These are phyloP conservation scores for Pseudozyma sp. DNA, from an alignment of 1,284 basidiomycete genomes.

Conservation along the genomic window DNA sequence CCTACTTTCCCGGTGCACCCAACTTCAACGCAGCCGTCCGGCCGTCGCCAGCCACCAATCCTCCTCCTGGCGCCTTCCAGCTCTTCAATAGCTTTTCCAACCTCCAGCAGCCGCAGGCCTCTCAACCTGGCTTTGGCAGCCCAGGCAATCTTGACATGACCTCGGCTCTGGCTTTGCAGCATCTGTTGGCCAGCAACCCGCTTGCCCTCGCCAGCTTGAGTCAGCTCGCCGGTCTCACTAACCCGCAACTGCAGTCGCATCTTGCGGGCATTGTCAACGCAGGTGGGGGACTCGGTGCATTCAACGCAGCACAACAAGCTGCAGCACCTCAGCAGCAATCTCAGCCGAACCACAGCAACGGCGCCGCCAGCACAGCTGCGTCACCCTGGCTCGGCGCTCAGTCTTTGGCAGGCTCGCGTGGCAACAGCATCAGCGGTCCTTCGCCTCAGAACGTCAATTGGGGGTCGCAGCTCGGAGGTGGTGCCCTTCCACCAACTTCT, in stretches of 20 bases:
- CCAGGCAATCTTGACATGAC: constrained; percentile 58
- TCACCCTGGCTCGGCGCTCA: constrained; percentile 39
- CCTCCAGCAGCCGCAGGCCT: constrained; percentile 20
- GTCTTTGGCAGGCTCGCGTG: constrained; percentile 23
- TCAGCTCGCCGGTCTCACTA: constrained; percentile 49
- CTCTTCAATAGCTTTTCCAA: constrained; percentile 39
- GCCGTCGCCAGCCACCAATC: constrained; percentile 32
- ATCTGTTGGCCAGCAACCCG: constrained; percentile 63
- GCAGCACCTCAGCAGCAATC: constrained; percentile 27
- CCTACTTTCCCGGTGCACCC: constrained; percentile 37
- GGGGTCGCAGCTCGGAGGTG: constrained; percentile 12
- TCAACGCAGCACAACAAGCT: constrained; percentile 21
- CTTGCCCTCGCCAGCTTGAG: constrained; percentile 53
- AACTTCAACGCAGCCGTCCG: constrained; percentile 27
- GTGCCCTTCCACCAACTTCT: constrained; percentile 9
- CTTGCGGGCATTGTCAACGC: constrained; percentile 44
- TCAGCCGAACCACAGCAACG: constrained; percentile 29
- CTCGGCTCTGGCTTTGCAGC: constrained; percentile 66
- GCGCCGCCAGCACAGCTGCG: constrained; percentile 3
- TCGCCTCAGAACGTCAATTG: constrained; percentile 31
- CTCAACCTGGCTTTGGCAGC: constrained; percentile 26
- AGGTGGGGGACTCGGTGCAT: constrained; percentile 20
- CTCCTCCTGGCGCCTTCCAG: constrained; percentile 26
- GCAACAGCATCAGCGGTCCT: constrained; percentile 24
- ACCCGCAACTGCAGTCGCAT: constrained; percentile 51